Conservation (phyloP, 176 grass and related monocot species). For the Elaeis guineensis region DNA sequence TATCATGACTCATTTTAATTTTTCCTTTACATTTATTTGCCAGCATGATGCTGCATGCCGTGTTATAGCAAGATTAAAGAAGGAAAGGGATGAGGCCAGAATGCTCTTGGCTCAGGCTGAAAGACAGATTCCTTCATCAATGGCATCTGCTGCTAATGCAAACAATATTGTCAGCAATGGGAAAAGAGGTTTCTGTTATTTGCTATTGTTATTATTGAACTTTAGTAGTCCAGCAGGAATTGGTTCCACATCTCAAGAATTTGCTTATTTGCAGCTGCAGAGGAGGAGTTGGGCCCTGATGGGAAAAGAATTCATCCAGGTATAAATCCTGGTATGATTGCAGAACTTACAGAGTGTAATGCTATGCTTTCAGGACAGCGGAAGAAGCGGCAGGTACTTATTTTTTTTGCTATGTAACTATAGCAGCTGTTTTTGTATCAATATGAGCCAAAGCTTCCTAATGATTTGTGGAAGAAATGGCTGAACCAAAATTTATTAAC, state of each 20-base stretch:
- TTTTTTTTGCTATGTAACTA: not conserved
- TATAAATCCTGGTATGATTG: constrained; percentile 73
- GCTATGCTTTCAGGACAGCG: constrained; percentile 85
- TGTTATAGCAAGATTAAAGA: constrained; percentile 99
- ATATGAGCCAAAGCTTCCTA: no score
- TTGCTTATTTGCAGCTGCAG: constrained; percentile 40
- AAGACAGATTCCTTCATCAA: constrained; percentile 57
- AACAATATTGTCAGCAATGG: constrained; percentile 51
- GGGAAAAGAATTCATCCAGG: constrained; percentile 88
- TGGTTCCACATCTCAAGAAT: constrained; percentile 1
- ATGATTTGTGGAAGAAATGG: no score
- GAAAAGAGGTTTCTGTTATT: constrained; percentile 62
- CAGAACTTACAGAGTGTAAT: constrained; percentile 91
- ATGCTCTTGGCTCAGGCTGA: constrained; percentile 82
- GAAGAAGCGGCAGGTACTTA: constrained; percentile 88
- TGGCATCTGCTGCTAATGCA: constrained; percentile 23
- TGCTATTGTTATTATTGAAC: not conserved
- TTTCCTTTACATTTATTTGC: constrained; percentile 4
- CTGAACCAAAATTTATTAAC: no score
- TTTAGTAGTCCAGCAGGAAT: not conserved
- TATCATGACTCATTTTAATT: not conserved
- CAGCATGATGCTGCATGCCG: constrained; percentile 99
- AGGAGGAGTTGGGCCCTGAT: constrained; percentile 79
- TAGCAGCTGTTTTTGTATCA: no score
- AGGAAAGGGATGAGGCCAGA: constrained; percentile 98